Conservation (phyloP, 202 grass and related monocot genomes). For the Carex sylvatica region DNA sequence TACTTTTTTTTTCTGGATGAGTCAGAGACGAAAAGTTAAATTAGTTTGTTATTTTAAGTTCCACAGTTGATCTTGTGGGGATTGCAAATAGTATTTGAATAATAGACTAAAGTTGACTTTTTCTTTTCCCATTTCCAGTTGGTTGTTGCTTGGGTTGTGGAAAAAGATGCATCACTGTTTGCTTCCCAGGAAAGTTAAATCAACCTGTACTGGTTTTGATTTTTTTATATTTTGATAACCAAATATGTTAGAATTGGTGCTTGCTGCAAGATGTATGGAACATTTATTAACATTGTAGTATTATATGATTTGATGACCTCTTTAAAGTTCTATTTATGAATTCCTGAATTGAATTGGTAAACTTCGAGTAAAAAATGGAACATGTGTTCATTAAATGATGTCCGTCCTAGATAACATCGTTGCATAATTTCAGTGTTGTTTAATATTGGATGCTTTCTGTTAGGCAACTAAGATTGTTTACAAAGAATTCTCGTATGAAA, state of each 20-base stretch:
- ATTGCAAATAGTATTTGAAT: constrained; percentile 1
- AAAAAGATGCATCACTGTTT: neutral
- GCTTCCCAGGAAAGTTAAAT: neutral
- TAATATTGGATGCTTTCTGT: neutral
- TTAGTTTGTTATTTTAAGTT: neutral
- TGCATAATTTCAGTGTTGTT: neutral
- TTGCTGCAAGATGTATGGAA: no score
- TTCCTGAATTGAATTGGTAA: no score
- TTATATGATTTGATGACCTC: no score
- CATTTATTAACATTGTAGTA: no score
- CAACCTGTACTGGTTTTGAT: neutral
- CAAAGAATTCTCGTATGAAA: neutral
- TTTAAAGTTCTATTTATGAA: no score
- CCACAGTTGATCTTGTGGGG: neutral
- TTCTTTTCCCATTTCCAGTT: neutral
- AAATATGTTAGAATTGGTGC: no score
- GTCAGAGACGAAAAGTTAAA: neutral
- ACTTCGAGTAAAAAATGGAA: neutral
- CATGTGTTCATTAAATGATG: neutral
- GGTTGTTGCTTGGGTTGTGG: neutral
- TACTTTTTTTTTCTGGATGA: neutral
- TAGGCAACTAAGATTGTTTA: neutral
- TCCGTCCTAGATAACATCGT: neutral
- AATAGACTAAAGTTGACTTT: neutral
- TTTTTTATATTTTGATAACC: neutral